Evolutionary conservation across 495 filamentous ascomycete species (phyloP).

Genomic region (Lindgomyces ingoldianus): DNA sequence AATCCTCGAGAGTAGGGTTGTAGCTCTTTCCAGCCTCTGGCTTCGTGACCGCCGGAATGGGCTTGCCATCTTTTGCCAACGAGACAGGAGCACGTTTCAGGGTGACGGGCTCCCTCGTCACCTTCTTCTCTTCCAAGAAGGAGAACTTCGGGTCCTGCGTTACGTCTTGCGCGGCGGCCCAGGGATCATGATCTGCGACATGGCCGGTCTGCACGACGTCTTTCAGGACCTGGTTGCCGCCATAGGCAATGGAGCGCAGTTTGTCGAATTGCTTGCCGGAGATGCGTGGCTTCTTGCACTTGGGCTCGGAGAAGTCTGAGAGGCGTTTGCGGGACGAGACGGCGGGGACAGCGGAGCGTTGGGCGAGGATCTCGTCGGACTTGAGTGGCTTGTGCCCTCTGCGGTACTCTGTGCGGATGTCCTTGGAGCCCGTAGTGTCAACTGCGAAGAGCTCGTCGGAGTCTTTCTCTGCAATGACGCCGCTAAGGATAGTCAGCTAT

Average conservation of each 20-base stretch:
- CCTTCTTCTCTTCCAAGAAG: constrained; percentile 53
- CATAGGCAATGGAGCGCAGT: constrained; percentile 73
- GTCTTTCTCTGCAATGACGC: constrained; percentile 74
- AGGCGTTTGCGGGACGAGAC: constrained; percentile 74
- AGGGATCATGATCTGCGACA: constrained; percentile 69
- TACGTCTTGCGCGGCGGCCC: constrained; percentile 62
- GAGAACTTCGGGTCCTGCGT: constrained; percentile 44
- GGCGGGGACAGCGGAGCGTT: constrained; percentile 75
- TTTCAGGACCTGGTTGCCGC: constrained; percentile 61
- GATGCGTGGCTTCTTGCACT: constrained; percentile 73
- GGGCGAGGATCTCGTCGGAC: constrained; percentile 85
- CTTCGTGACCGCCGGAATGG: constrained; percentile 72
- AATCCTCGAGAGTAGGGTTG: constrained; percentile 84
- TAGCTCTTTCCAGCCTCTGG: constrained; percentile 85
- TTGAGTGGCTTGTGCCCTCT: constrained; percentile 75
- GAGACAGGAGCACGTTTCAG: constrained; percentile 76
- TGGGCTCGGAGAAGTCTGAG: constrained; percentile 67
- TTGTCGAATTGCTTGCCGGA: constrained; percentile 76
- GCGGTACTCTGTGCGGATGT: constrained; percentile 61
- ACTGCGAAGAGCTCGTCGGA: constrained; percentile 80
- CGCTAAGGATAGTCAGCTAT: constrained; percentile 53
- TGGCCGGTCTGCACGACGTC: constrained; percentile 56
- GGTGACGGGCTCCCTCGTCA: constrained; percentile 72
- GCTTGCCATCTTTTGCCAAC: constrained; percentile 73
- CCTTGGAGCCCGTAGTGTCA: constrained; percentile 68